Base-by-base conservation (phyloP, 31 red algal species). In the Porphyra umbilicalis region DNA sequence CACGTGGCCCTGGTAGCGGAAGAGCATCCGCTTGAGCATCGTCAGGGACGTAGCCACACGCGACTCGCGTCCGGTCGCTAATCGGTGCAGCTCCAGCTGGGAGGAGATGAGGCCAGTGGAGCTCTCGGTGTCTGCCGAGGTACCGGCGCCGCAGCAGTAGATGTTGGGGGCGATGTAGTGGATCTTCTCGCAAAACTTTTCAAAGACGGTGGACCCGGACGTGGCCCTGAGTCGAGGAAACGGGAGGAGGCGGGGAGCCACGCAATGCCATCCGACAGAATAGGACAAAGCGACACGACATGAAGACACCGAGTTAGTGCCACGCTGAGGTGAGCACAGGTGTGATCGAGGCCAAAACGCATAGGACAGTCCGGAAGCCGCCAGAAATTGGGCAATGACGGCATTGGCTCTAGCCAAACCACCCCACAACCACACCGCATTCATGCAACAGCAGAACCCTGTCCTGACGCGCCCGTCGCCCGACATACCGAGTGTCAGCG, bases 131-230 rank as follows among this genome's bases (percentile, higher is more conserved):
- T 99, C 98, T 0, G 98, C 98, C 34, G 98, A 95, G 6, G 98
- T 99, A 31, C 98, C 98, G 25, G 98, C 98, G 0, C 98, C 98
- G 81, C 98, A 99, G 76, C 98, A 99, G 90, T 97, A 97, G 79
- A 99, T 99, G 81, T 97, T 99, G 35, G 93, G 92, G 5, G 98
- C 91, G 75, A 99, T 95, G 84, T 99, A 99, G 85, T 99, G 98
- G 81, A 99, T 99, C 98, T 97, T 99, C 79, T 90, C 82, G 83
- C 97, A 99, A 80, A 97, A 90, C 88, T 99, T 99, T 75, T 99
- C 91, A 86, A 96, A 96, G 37, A 99, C 97, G 16, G 91, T 94
- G 32, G 91, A 34, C 2, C 87, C 98, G 4, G 92, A 86, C 9
- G 98, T 99, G 34, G 98, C 98, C 78, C 85, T 85, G 8, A 9